These are phyloP conservation scores for Escovopsis weberi DNA, from an alignment of 2,329 filamentous ascomycete species.

Conservation along the genomic window DNA sequence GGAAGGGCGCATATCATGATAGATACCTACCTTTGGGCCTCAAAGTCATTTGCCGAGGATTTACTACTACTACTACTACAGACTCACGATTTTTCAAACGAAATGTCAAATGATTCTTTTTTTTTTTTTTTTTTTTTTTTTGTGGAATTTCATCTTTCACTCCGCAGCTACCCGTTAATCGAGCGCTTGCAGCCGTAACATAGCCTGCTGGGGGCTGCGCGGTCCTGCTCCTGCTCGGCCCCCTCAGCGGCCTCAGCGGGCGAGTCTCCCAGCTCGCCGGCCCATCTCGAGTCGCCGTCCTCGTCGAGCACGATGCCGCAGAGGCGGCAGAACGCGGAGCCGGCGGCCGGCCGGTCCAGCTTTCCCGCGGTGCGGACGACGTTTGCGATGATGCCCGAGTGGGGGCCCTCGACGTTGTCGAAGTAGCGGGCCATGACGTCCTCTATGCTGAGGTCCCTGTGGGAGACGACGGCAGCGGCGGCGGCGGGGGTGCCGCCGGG, in stretches of 20 bases:
- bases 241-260: constrained; percentile 1
- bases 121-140: background rate
- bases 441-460: constrained; percentile 76
- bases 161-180: constrained; percentile 29
- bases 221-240: constrained; percentile 8
- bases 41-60: too few species aligned
- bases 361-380: constrained; percentile 88
- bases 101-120: constrained; percentile 1
- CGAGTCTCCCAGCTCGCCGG: constrained; percentile 42
- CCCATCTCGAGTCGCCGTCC: constrained; percentile 48
- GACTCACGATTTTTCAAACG: background rate
- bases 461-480: constrained; percentile 36
- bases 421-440: constrained; percentile 86
- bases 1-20: background rate
- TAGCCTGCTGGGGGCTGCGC: constrained; percentile 24
- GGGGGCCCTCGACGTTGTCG: constrained; percentile 61
- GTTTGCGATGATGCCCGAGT: constrained; percentile 85
- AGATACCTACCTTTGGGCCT: too few species aligned
- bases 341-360: constrained; percentile 37
- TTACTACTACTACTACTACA: too few species aligned
- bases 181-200: constrained; percentile 67
- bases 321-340: constrained; percentile 40
- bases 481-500: constrained; percentile 12
- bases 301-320: constrained; percentile 56
- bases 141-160: constrained; percentile 5